Percentiles rank a stretch among this genome's conserved stretches.
These are phyloP conservation scores for Sordariomycetes sp. DNA, from an alignment of 2,329 filamentous ascomycete species.

Conservation along the genomic window DNA sequence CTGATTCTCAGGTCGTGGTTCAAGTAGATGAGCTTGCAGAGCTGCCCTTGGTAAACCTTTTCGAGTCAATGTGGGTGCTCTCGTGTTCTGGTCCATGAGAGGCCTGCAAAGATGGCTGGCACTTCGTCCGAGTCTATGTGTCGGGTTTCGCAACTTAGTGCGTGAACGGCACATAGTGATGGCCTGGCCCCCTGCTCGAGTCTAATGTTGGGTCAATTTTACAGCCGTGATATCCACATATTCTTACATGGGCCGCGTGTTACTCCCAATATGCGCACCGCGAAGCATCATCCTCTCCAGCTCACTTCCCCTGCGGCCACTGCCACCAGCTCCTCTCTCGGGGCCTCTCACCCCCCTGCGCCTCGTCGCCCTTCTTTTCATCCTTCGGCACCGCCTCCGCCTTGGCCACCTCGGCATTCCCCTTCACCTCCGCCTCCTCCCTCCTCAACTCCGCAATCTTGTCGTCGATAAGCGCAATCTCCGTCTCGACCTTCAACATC, in stretches of 20 bases:
- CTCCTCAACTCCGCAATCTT: conserved; percentile 38
- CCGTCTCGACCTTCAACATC: conserved; percentile 56
- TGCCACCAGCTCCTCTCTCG: not conserved
- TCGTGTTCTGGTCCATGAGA: too few relatives aligned
- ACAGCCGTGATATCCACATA: not conserved
- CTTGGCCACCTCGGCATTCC: not conserved
- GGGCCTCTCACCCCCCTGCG: not conserved
- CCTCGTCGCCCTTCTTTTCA: not conserved
- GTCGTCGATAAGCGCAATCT: conserved; percentile 69
- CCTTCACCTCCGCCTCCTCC: conserved; percentile 3
- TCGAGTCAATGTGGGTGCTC: too few relatives aligned
- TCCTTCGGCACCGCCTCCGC: not conserved
- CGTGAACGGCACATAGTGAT: too few relatives aligned
- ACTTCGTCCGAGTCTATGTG: too few relatives aligned
- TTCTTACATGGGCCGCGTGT: not conserved
- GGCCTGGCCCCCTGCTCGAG: too few relatives aligned
- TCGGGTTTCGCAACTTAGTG: too few relatives aligned
- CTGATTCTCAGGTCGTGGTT: too few relatives aligned
- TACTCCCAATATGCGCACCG: not conserved
- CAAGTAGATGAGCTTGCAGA: too few relatives aligned
- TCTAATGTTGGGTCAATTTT: too few relatives aligned
- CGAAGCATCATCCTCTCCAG: not conserved
- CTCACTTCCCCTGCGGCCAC: not conserved
- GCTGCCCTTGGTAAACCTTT: too few relatives aligned
- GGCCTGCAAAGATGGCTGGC: too few relatives aligned